Evolutionary conservation across 75 land plant species (phyloP).

Genomic region (Cunninghamia lanceolata): DNA sequence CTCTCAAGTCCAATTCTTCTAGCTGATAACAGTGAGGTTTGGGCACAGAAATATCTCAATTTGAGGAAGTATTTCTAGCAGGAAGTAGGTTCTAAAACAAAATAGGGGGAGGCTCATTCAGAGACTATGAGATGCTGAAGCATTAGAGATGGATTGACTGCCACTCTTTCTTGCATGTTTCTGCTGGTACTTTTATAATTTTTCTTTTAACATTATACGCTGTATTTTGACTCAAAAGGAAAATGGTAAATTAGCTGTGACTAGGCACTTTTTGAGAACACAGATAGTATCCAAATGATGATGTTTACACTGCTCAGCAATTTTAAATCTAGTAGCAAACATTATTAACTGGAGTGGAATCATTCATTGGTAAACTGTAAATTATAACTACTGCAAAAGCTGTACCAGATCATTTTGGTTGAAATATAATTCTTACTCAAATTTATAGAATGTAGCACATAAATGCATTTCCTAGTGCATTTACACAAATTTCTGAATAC

Average conservation of each 20-base stretch:
- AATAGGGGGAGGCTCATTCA: too few species aligned
- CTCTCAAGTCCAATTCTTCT: too few species aligned
- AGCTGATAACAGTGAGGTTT: too few species aligned
- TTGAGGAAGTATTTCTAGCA: too few species aligned
- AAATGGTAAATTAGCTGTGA: neutral
- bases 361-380: too few species aligned
- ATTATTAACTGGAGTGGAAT: neutral
- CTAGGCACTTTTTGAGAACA: neutral
- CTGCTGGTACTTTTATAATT: neutral
- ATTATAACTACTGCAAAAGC: neutral
- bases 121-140: too few species aligned
- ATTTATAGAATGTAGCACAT: neutral
- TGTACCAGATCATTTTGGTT: neutral
- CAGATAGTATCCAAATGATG: neutral
- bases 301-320: neutral
- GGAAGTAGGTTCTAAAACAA: too few species aligned
- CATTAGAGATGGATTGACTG: neutral
- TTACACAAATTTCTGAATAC: neutral
- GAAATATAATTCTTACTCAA: neutral
- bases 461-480: neutral
- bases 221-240: neutral
- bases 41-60: too few species aligned
- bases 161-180: too few species aligned
- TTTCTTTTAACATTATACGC: neutral
- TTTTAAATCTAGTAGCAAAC: neutral